These are phyloP conservation scores for Fonsecaea pugnacius DNA, from an alignment of 2,329 filamentous ascomycete genomes.

Conservation along the genomic window DNA sequence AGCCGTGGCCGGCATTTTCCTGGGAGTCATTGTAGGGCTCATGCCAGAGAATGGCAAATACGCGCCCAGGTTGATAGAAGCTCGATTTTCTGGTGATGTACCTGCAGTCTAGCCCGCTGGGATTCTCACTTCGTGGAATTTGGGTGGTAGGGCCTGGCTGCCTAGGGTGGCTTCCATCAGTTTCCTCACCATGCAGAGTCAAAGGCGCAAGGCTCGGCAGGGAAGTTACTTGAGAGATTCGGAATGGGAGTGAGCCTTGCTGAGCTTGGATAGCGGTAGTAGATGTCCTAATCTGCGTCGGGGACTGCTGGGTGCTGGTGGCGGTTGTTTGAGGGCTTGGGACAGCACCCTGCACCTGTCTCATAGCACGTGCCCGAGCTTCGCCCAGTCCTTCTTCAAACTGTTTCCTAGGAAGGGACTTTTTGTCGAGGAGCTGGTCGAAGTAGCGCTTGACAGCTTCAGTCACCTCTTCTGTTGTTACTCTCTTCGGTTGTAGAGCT, in stretches of 20 bases:
- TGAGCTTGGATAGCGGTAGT: background rate
- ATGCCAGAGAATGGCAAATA: constrained; percentile 12
- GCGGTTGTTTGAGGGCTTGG: background rate
- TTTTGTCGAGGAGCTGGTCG: background rate
- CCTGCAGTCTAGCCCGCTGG: background rate
- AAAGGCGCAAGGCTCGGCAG: background rate
- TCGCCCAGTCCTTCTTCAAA: background rate
- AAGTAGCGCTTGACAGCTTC: background rate
- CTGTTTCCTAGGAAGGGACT: background rate
- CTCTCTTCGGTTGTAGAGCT: background rate
- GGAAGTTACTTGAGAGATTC: background rate
- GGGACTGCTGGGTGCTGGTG: background rate
- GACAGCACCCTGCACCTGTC: background rate
- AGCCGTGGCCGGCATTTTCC: background rate
- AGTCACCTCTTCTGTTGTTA: background rate
- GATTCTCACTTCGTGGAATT: background rate
- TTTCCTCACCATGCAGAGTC: background rate
- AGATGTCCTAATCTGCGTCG: background rate
- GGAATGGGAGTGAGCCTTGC: background rate
- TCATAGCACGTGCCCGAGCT: background rate
- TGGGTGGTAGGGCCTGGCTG: background rate
- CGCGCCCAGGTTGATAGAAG: constrained; percentile 3
- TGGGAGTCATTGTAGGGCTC: background rate
- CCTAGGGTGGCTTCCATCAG: background rate
- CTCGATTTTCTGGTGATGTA: background rate